A percentile compares a stretch with the other conserved stretches of the same genome.
phyloP scores from a whole-genome alignment of 106 monocot genomes.

The Acanthochlamys bracteata region DNA sequence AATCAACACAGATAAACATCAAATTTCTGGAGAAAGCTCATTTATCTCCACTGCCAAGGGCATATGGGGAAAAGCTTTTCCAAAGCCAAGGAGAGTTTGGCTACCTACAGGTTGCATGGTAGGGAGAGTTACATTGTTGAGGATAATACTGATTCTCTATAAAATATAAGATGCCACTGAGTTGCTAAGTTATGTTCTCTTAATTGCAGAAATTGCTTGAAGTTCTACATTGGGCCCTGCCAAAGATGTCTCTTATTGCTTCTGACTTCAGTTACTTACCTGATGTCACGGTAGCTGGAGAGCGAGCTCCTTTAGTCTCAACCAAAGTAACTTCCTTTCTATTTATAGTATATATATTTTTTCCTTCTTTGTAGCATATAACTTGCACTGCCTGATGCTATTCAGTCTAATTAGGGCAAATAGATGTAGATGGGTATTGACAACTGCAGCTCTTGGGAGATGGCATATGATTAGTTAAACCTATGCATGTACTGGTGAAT shows the following conservation, averaged over 20 bases:
- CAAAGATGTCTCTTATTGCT: conserved; percentile 92
- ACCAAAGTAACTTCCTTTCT: conserved; percentile 60
- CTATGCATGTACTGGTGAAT: no score
- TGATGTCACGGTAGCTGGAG: conserved; percentile 76
- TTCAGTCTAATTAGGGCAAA: no score
- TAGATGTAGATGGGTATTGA: no score
- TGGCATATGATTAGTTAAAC: no score
- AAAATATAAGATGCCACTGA: no score
- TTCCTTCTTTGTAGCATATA: no score
- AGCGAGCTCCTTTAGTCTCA: conserved; percentile 95
- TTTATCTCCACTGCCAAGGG: conserved; percentile 27
- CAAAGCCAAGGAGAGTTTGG: conserved; percentile 83
- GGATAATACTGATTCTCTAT: background rate
- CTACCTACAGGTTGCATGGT: conserved; percentile 95
- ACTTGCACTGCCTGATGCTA: no score
- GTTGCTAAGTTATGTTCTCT: no score
- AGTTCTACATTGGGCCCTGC: conserved; percentile 76
- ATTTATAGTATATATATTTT: no score
- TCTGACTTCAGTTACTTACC: conserved; percentile 96
- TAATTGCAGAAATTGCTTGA: conserved; percentile 76
- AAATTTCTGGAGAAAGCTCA: conserved; percentile 6
- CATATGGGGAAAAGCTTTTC: conserved; percentile 69
- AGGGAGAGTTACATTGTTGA: background rate
- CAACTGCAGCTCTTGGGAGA: no score
- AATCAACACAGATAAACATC: conserved; percentile 38